Base-by-base conservation (phyloP, 148 eudicot species). In the Rhododendron ovatum region DNA sequence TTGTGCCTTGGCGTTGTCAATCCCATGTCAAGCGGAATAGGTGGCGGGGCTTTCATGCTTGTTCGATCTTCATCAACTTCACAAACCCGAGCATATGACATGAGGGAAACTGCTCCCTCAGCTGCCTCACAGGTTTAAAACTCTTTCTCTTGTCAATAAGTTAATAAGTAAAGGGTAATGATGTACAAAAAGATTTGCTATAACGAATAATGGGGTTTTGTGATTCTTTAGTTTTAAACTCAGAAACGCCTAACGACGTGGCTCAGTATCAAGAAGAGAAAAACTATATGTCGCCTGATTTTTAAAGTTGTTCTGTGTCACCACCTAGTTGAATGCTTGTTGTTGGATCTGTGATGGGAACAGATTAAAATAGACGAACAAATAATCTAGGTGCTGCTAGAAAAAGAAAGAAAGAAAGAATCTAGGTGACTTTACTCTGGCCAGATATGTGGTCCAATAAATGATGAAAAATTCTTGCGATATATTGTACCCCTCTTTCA, bases 11-110 rank as follows among this genome's bases (percentile, higher is more conserved):
- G 98, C 4, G 96, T 95, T 10, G 96, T 97, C 3, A 94, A 90
- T 84, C 93, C 98, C 4, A 91, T 92, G 94, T 91, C 98, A 2
- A 95, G 99, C 78, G 99, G 98, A 18, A 91, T 95, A 26, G 99
- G 99, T 12, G 99, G 99, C 76, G 99, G 99, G 30, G 98, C 89
- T 80, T 98, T 98, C 92, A 94, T 98, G 99, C 90, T 98, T 33
- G 96, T 98, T 65, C 88, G 92, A 39, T 91, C 98, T 86, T 88
- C 95, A 53, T 89, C 92, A 45, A 82, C 91, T 5, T 88, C 92
- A 3, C 83, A 88, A 88, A 88, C 96, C 3, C 86, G 86, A 43
- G 99, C 98, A 65, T 90, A 91, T 82, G 95, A 94, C 82, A 91
- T 93, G 93, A 92, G 98, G 88, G 98, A 95, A 85, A 93, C 98